Conservation (phyloP, 2,329 filamentous ascomycete genomes). For the Colletotrichum tropicicola region DNA sequence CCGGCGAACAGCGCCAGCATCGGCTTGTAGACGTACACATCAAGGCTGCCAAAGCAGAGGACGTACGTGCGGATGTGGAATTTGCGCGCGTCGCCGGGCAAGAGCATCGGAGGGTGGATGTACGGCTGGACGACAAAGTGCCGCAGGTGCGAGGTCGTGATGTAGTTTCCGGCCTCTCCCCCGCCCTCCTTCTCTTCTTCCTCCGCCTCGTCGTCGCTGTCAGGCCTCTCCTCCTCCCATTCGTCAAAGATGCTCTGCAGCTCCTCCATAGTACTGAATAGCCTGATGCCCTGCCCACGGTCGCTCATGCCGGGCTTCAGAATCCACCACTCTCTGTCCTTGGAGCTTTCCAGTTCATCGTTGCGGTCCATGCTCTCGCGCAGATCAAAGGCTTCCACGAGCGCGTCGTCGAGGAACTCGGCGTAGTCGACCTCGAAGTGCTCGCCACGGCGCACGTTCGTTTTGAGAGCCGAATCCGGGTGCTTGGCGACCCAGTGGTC, state of each 20-base stretch:
- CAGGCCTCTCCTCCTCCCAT: conserved; percentile 79
- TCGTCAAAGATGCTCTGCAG: conserved; percentile 89
- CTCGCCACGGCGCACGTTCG: conserved; percentile 80
- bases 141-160: conserved; percentile 89
- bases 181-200: conserved; percentile 37
- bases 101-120: conserved; percentile 85
- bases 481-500: conserved; percentile 88
- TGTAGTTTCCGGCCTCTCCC: conserved; percentile 56
- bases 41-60: conserved; percentile 79
- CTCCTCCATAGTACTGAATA: conserved; percentile 87
- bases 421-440: conserved; percentile 96
- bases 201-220: conserved; percentile 69
- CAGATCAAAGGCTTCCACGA: conserved; percentile 90
- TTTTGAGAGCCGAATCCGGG: conserved; percentile 72
- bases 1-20: conserved; percentile 96
- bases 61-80: conserved; percentile 97
- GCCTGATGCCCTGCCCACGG: conserved; percentile 87
- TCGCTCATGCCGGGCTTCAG: conserved; percentile 98
- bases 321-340: conserved; percentile 89
- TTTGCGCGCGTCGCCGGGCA: conserved; percentile 76
- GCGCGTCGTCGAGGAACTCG: conserved; percentile 93
- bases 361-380: conserved; percentile 81
- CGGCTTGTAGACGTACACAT: conserved; percentile 85
- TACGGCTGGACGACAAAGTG: conserved; percentile 98
- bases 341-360: conserved; percentile 31